Conservation (phyloP, 176 grass and related monocot genomes). For the Cenchrus purpureus region DNA sequence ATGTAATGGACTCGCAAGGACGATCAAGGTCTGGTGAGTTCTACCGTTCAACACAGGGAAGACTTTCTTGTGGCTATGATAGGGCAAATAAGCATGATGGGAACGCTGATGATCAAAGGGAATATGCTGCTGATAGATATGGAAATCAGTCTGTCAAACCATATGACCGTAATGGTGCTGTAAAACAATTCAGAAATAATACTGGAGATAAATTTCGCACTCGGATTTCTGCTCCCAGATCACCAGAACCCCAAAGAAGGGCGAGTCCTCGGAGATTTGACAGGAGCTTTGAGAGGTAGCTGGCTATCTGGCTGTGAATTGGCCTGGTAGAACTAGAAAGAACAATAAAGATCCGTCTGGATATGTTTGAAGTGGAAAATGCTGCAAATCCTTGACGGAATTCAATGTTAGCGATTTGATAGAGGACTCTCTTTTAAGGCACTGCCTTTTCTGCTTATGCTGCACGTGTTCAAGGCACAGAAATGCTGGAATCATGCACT, state of each 20-base stretch:
- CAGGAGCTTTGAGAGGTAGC: constrained; percentile 48
- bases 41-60: constrained; percentile 51
- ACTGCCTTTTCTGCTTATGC: constrained; percentile 24
- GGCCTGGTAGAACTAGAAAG: constrained; percentile 42
- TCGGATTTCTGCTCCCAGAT: constrained; percentile 52
- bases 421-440: constrained; percentile 44
- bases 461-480: constrained; percentile 35
- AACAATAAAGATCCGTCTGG: constrained; percentile 48
- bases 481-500: constrained; percentile 42
- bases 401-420: constrained; percentile 35
- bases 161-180: constrained; percentile 48
- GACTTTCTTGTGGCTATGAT: constrained; percentile 53
- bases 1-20: constrained; percentile 52
- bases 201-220: constrained; percentile 55
- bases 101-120: constrained; percentile 56
- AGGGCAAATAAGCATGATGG: constrained; percentile 56
- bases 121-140: constrained; percentile 48
- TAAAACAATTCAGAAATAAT: constrained; percentile 55
- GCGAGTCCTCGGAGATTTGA: constrained; percentile 59
- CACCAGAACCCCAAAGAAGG: constrained; percentile 54
- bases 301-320: constrained; percentile 46
- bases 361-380: constrained; percentile 40
- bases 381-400: constrained; percentile 20
- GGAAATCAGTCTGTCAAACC: constrained; percentile 54
- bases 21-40: constrained; percentile 59